Percentiles rank a stretch among this genome's conserved stretches.
phyloP scores from a whole-genome alignment of 441 rosid species.

The Erysimum pusillum region DNA sequence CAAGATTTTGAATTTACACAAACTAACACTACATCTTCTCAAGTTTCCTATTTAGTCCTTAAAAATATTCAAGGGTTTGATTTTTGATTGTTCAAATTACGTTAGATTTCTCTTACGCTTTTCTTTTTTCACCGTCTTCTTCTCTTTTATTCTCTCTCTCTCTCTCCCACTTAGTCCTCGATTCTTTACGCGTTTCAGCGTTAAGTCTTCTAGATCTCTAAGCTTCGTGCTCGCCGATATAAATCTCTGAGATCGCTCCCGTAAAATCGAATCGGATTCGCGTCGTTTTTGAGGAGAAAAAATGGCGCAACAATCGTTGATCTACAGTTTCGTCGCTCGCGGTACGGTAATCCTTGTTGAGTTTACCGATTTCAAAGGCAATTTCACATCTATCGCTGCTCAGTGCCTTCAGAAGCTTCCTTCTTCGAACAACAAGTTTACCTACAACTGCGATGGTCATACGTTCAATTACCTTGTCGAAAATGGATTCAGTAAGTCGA shows the following conservation, averaged over 20 bases:
- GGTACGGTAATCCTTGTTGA: constrained; percentile 73
- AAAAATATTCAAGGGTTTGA: constrained; percentile 11
- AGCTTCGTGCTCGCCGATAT: constrained; percentile 30
- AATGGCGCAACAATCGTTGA: constrained; percentile 74
- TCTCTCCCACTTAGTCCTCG: constrained; percentile 39
- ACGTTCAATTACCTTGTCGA: constrained; percentile 84
- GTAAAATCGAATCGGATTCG: constrained; percentile 11
- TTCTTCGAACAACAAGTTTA: constrained; percentile 72
- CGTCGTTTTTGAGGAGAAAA: neutral
- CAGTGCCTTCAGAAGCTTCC: constrained; percentile 93
- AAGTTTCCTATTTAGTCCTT: constrained; percentile 8
- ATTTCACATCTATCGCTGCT: constrained; percentile 71
- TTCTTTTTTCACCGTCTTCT: constrained; percentile 10
- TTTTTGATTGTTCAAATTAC: constrained; percentile 19
- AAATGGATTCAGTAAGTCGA: constrained; percentile 66
- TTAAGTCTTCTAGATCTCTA: constrained; percentile 47
- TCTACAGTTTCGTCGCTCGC: constrained; percentile 77
- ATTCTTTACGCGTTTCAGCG: constrained; percentile 49
- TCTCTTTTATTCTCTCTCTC: constrained; percentile 4
- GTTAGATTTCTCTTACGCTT: constrained; percentile 28
- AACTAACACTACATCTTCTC: neutral
- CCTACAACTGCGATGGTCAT: constrained; percentile 82
- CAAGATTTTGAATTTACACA: neutral
- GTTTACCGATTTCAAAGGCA: constrained; percentile 75
- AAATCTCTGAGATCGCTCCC: constrained; percentile 33